Conservation (phyloP, 1,284 basidiomycete genomes). For the Laetiporus sulphureus region DNA sequence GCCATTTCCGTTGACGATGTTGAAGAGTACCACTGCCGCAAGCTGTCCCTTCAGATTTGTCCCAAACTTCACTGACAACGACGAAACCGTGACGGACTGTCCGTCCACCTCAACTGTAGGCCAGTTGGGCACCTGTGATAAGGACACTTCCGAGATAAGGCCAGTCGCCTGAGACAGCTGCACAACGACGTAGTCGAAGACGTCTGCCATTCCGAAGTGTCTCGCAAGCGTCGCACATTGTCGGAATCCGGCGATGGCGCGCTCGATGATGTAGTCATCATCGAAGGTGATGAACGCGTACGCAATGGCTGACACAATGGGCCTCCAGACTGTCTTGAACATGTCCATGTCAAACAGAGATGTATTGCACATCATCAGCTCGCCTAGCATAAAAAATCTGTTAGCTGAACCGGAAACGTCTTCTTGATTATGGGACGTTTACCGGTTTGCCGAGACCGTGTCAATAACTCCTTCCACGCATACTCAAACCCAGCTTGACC, state of each 20-base stretch:
- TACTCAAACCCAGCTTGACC: slow-evolving; percentile 98
- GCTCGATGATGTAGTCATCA: slow-evolving; percentile 95
- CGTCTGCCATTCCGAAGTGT: slow-evolving; percentile 85
- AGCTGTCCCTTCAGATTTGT: slow-evolving; percentile 95
- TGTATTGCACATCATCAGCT: slow-evolving; percentile 76
- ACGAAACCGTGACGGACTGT: slow-evolving; percentile 85
- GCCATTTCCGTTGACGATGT: slow-evolving; percentile 97
- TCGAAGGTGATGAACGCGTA: slow-evolving; percentile 94
- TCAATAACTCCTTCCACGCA: slow-evolving; percentile 94
- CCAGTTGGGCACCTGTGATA: slow-evolving; percentile 75
- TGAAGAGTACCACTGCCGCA: slow-evolving; percentile 96
- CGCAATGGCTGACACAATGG: slow-evolving; percentile 86
- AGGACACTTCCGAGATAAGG: slow-evolving; percentile 68
- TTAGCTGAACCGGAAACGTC: slow-evolving; percentile 4
- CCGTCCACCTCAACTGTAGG: slow-evolving; percentile 92
- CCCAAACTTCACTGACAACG: slow-evolving; percentile 90
- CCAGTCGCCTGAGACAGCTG: slow-evolving; percentile 88
- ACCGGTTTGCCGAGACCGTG: slow-evolving; percentile 79
- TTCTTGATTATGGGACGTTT: slow-evolving; percentile 12
- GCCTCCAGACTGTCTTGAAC: slow-evolving; percentile 90
- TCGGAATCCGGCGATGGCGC: slow-evolving; percentile 90
- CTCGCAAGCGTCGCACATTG: slow-evolving; percentile 94
- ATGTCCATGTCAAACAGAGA: slow-evolving; percentile 83
- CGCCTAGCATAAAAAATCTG: slow-evolving; percentile 38
- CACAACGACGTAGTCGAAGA: slow-evolving; percentile 94